A percentile compares a stretch with the other conserved stretches of the same genome.
Conservation (phyloP, 305 asterid genomes). For the Rubia tinctorum region DNA sequence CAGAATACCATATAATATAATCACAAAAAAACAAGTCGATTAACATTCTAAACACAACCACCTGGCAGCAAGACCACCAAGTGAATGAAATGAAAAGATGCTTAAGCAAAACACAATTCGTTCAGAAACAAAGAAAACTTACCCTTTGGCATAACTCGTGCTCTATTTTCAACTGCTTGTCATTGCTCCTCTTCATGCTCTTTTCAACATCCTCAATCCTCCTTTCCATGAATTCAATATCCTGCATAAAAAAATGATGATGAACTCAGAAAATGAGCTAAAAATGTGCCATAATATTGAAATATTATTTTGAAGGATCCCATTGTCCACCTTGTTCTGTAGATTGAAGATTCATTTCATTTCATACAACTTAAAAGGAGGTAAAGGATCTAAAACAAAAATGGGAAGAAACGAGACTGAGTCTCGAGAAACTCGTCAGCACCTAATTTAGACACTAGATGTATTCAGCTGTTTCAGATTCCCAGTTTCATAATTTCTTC, state of each 20-base stretch:
- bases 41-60: not conserved
- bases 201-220: constrained; percentile 91
- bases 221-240: constrained; percentile 84
- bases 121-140: constrained; percentile 12
- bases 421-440: not conserved
- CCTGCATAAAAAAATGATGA: constrained; percentile 35
- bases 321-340: not conserved
- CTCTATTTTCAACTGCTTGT: constrained; percentile 91
- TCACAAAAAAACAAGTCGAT: not conserved
- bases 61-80: not conserved
- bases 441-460: not conserved
- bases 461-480: not conserved
- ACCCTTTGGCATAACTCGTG: constrained; percentile 84
- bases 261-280: constrained; percentile 16
- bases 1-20: not conserved
- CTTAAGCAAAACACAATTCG: not conserved
- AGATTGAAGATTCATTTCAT: not conserved
- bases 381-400: not conserved
- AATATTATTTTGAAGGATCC: not conserved
- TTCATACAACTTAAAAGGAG: not conserved
- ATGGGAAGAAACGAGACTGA: not conserved
- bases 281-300: not conserved
- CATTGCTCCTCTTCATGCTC: constrained; percentile 99
- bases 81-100: not conserved
- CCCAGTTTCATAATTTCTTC: not conserved